These are phyloP conservation scores for Phytopythium boreale DNA, from an alignment of 352 stramenopile species.

Conservation along the genomic window DNA sequence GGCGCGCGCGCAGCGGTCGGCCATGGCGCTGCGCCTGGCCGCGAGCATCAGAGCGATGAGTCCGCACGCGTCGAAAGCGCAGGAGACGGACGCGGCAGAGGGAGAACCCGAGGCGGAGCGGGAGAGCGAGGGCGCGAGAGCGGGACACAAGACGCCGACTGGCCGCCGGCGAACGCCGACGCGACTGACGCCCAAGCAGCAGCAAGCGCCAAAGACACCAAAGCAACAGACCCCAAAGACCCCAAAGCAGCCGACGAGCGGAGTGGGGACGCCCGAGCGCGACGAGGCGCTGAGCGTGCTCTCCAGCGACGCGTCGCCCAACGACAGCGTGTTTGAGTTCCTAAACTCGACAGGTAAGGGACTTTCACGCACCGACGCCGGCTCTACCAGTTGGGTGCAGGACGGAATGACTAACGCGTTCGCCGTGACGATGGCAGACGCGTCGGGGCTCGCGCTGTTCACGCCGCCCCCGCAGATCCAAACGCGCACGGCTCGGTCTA, in stretches of 20 bases:
- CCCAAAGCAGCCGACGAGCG: too few relatives aligned
- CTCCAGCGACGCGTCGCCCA: conserved; percentile 38
- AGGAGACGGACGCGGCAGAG: background rate
- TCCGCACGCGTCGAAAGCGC: background rate
- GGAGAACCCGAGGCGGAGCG: background rate
- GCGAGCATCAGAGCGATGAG: background rate
- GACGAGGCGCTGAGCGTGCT: conserved; percentile 51
- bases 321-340: conserved; percentile 57
- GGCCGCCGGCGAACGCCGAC: conserved; percentile 18
- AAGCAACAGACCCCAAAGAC: background rate
- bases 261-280: conserved; percentile 6
- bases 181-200: background rate
- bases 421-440: conserved; percentile 9
- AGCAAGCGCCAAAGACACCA: background rate
- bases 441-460: conserved; percentile 43
- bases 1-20: conserved; percentile 3
- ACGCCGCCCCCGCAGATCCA: conserved; percentile 39
- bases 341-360: conserved; percentile 30
- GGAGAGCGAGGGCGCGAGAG: background rate
- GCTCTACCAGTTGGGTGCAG: background rate
- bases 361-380: background rate
- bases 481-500: conserved; percentile 9
- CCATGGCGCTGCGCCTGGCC: conserved; percentile 2
- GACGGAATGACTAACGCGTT: background rate
- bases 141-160: conserved; percentile 1